Conservation (phyloP, 176 grass and related monocot species). For the Eragrostis nindensis region DNA sequence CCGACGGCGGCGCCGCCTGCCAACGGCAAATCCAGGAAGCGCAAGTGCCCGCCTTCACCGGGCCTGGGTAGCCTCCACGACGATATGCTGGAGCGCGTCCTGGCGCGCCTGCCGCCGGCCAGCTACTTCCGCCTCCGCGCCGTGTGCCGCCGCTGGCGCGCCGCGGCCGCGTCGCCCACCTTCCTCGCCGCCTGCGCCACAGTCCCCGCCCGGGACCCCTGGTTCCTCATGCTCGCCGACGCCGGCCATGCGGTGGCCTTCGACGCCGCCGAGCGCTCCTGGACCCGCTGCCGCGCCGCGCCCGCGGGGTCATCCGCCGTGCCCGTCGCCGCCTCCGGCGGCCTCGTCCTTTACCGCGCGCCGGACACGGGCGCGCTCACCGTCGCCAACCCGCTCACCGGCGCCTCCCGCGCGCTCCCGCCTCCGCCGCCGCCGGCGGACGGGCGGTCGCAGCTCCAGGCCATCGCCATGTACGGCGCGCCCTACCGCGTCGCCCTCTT, state of each 20-base stretch:
- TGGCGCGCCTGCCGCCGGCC: constrained; percentile 69
- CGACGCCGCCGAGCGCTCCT: constrained; percentile 39
- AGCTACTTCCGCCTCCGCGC: constrained; percentile 72
- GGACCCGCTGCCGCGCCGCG: constrained; percentile 29
- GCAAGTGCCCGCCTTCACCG: constrained; percentile 38
- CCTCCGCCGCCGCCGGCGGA: not conserved
- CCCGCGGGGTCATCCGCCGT: constrained; percentile 23
- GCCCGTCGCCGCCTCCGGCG: constrained; percentile 78
- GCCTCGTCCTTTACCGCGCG: constrained; percentile 74
- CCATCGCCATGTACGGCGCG: constrained; percentile 68
- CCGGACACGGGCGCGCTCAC: constrained; percentile 46
- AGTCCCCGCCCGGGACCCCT: constrained; percentile 51
- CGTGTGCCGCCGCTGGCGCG: constrained; percentile 63
- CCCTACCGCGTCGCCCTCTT: constrained; percentile 65
- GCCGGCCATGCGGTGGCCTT: constrained; percentile 31
- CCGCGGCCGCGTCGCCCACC: constrained; percentile 53
- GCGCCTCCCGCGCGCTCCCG: constrained; percentile 61
- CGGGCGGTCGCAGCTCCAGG: constrained; percentile 46
- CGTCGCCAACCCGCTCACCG: constrained; percentile 77
- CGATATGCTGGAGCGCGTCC: constrained; percentile 83
- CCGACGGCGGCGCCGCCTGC: not conserved
- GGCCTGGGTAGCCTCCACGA: constrained; percentile 67
- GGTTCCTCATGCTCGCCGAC: constrained; percentile 82
- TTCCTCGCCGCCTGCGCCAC: constrained; percentile 69
- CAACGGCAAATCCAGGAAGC: constrained; percentile 35